Base-by-base conservation (phyloP, 345 rosid genomes). In the Arabis hirsuta region DNA sequence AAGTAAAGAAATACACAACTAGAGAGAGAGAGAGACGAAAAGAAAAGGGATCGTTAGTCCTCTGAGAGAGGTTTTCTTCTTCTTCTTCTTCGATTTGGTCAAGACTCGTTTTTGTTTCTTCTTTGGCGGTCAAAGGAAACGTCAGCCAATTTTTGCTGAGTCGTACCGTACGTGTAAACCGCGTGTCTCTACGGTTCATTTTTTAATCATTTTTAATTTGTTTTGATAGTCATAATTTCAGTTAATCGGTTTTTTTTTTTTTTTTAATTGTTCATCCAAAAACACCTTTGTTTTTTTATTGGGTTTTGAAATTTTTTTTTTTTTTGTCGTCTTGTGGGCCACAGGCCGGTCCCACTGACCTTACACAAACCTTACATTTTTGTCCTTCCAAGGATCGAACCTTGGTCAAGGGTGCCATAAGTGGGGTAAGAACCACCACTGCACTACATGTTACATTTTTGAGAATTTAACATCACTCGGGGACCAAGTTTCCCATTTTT, bases 51-150 rank as follows among this genome's bases (percentile, higher is more conserved):
- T 54, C 29, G n/a, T 50, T 65, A 19, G 43, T 13, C 10, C 12
- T 56, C 27, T 24, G 36, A 32, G 5, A 29, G 5, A 29, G 32
- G 36, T 32, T 32, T 32, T 36, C 41, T 36, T 36, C 41, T 36
- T 34, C 8, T 32, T 47, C 20, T 24, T 57, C 53, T 42, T 16
- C 48, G 69, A 72, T 24, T 56, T 47, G 32, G 19, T 47, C 65
- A 41, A 71, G 43, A 50, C 67, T 57, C 13, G 66, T n/a, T 14
- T 63, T 55, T 32, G 50, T 6, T 34, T 59, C 67, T 50, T 56
- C 72, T 65, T 65, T 41, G 65, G 66, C 65, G 65, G 77, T 73
- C 77, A 73, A 41, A 56, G 45, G 9, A 73, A 31, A 56, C 77
- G 72, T 65, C 77, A 65, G 12, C 3, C 48, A 4, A 0, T 66